phyloP scores from a whole-genome alignment of 176 grass and related monocot species.

The Ensete ventricosum region DNA sequence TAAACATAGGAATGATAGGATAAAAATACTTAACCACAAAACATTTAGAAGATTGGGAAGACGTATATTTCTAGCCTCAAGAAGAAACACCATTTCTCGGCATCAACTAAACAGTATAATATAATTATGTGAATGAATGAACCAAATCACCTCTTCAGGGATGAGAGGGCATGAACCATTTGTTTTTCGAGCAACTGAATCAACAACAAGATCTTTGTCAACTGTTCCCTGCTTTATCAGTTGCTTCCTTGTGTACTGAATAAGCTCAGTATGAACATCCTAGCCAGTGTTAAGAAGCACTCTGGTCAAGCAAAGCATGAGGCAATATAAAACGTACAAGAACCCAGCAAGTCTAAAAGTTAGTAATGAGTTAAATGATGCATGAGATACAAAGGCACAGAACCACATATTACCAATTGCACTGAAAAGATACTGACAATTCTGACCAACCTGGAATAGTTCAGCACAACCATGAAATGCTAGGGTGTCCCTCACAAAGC shows the following conservation, averaged over 20 bases:
- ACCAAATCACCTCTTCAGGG: slow-evolving; percentile 85
- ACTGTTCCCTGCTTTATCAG: slow-evolving; percentile 68
- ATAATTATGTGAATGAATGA: slow-evolving; percentile 13
- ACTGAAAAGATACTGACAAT: not conserved
- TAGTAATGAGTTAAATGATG: too few relatives aligned
- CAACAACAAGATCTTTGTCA: slow-evolving; percentile 58
- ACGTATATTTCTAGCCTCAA: not conserved
- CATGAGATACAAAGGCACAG: not conserved
- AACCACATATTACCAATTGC: not conserved
- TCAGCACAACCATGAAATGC: slow-evolving; percentile 99
- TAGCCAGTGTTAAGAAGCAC: slow-evolving; percentile 20
- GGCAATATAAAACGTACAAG: not conserved
- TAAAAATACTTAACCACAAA: too few relatives aligned
- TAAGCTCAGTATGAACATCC: slow-evolving; percentile 94
- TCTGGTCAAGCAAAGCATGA: slow-evolving; percentile 6
- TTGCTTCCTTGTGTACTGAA: slow-evolving; percentile 89
- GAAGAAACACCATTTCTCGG: not conserved
- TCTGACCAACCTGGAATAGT: slow-evolving; percentile 74
- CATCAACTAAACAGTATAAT: slow-evolving; percentile 2
- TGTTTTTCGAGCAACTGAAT: slow-evolving; percentile 82
- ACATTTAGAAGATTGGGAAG: too few relatives aligned
- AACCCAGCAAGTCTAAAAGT: not conserved
- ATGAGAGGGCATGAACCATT: slow-evolving; percentile 87
- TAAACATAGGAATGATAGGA: too few relatives aligned
- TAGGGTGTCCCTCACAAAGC: slow-evolving; percentile 75